Percentiles rank a stretch among this genome's conserved stretches.
Conservation (phyloP, 768 basidiomycete genomes). For the Sporobolomyces roseus region DNA sequence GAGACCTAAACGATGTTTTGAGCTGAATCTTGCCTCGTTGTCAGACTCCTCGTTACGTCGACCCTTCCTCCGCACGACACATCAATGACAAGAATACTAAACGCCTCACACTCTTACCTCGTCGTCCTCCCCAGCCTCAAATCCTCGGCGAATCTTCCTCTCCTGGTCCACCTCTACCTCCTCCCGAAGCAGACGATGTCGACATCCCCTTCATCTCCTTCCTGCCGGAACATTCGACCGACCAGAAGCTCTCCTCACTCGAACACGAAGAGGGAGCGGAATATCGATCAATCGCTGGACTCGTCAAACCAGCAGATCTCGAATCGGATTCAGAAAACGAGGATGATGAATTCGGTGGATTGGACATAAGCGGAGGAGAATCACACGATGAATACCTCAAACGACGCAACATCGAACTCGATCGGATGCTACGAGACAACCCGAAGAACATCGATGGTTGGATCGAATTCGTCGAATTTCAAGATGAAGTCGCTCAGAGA, state of each 20-base stretch:
- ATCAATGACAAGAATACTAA: slow-evolving; percentile 31
- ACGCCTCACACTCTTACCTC: slow-evolving; percentile 30
- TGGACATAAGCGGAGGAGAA: slow-evolving; percentile 42
- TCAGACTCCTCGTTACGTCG: slow-evolving; percentile 41
- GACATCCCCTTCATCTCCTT: slow-evolving; percentile 26
- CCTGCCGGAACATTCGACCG: slow-evolving; percentile 1
- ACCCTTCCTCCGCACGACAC: slow-evolving; percentile 24
- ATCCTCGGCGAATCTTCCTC: slow-evolving; percentile 14
- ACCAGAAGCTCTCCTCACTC: slow-evolving; percentile 23
- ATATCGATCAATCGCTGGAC: slow-evolving; percentile 43
- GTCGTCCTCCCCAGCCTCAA: not conserved
- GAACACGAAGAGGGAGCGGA: slow-evolving; percentile 41
- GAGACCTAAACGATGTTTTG: no score
- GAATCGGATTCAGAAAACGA: not conserved
- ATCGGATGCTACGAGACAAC: slow-evolving; percentile 42
- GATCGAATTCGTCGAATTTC: slow-evolving; percentile 47
- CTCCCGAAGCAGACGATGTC: not conserved
- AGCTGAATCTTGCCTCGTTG: no score
- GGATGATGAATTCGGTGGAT: slow-evolving; percentile 7
- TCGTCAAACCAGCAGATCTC: slow-evolving; percentile 31
- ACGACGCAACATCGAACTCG: slow-evolving; percentile 42
- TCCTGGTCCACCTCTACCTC: slow-evolving; percentile 4
- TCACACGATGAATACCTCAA: slow-evolving; percentile 42
- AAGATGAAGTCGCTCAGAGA: slow-evolving; percentile 40
- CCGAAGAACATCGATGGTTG: slow-evolving; percentile 46